Evolutionary conservation across 805 yeast species (phyloP), one percentile per base, ranked within the genome.

Genomic region (Sugiyamaella smithiae): DNA sequence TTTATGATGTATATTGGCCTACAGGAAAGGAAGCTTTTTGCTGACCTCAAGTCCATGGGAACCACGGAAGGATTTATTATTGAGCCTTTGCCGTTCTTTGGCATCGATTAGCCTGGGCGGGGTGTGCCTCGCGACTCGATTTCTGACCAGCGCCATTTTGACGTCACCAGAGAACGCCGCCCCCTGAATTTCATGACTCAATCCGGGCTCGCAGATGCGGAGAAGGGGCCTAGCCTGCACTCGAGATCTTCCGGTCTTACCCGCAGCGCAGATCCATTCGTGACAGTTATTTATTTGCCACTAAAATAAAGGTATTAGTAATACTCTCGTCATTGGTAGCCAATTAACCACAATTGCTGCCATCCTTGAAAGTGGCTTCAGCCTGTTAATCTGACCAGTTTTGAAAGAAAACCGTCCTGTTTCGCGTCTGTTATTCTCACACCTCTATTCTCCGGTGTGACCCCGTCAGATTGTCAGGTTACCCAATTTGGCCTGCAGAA

Each of bases 31-130:
- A 20, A 25, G n/a, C 17, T 43, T 12, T 29, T 43, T n/a, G 31
- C 29, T 3, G 33, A 14, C 8, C 23, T 43, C 31, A 23, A 35
- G 22, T 20, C 22, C 19, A 16, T 35, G 2, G 47, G 47, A 4
- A 11, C 33, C 23, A 22, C 25, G n/a, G 47, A 43, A 31, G 47
- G 47, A 22, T 33, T 33, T 24, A 36, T 23, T 14, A 20, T 43
- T 22, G 47, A 43, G 17, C 47, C 47, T 6, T 32, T 43, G 29
- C 47, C 47, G n/a, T 19, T 23, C 5, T 20, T 43, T n/a, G 24
- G 20, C 38, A n/a, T n/a, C n/a, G n/a, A n/a, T n/a, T n/a, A n/a
- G n/a, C n/a, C n/a, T n/a, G n/a, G n/a, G n/a, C n/a, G n/a, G n/a
- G n/a, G n/a, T n/a, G n/a, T n/a, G n/a, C n/a, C n/a, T n/a, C n/a